Evolutionary conservation across 768 basidiomycete species (phyloP), one percentile per base, ranked within the genome.

Genomic region (Tylopilus rubrobrunneus): DNA sequence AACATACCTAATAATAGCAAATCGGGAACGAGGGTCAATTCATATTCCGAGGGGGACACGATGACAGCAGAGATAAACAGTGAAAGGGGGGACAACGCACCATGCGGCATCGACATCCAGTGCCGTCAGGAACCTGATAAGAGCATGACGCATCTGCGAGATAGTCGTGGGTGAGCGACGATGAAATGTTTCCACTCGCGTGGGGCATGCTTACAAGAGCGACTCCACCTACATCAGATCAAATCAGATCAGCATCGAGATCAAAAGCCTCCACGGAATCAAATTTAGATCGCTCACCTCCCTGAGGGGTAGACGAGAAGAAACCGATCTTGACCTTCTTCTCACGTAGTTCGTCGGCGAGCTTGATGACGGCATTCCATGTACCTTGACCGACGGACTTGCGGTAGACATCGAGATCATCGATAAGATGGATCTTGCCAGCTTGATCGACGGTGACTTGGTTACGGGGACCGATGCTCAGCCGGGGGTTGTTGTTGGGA

Each of bases 231-330:
- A 67, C 51, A 65, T 56, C 57, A 50, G 59, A 56, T 56, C 49
- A 8, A 7, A 60, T 49, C 62, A 51, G 56, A 54, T 43, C 1
- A 4, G 6, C 21, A 41, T 57, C 25, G 48, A 50, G 53, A 62
- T 72, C 63, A 73, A 62, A 60, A 48, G 56, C 48, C 40, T 51
- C 27, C 48, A 53, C 9, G 12, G 33, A 7, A 48, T 19, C 34
- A 40, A 48, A 48, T 45, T 49, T 55, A 28, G 48, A 56, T 39
- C 48, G 65, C 80, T 64, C 71, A 87, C 88, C 85, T 77, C 94
- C 94, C 74, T 96, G 92, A 11, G 94, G 94, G 7, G 95, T 98
- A 10, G 92, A 93, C 28, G 89, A 92, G 74, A 96, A 96, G 81
- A 96, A 96, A 23, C 86, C 87, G 58, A 96, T 89, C 71, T 89